Evolutionary conservation across 2,329 filamentous ascomycete genomes (phyloP), one percentile per base, ranked within the genome.

Genomic region (Claviceps purpurea): DNA sequence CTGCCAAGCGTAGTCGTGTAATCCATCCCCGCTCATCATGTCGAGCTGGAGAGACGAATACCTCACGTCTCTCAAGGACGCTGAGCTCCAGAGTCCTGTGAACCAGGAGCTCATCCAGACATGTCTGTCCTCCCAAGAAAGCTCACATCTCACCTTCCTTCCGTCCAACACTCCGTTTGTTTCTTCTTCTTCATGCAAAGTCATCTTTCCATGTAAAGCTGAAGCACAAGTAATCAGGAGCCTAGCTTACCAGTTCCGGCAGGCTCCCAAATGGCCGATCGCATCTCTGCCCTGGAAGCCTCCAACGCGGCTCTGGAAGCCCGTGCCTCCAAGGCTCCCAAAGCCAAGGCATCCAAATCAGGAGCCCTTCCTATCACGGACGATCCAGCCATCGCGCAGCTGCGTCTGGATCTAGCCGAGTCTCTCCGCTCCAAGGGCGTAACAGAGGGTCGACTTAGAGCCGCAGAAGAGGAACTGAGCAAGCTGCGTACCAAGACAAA

Each of bases 21-120:
- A 38, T 26, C 20, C 43, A 38, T 26, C 20, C 43, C 42, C 45
- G 42, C 37, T 24, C 59, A 63, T 37, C 54, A 78, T 78, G 75
- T 75, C 80, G 57, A 79, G 78, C 72, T 94, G 90, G 87, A 79
- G 84, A 62, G 82, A 87, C 58, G 86, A 94, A 62, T 96, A 95
- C 67, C 74, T 87, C 56, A 74, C 79, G 56, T 84, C 85, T 57
- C 75, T 97, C 58, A 77, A 81, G 59, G 82, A 85, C 61, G 87
- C 88, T 61, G 77, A 81, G 62, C 77, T 81, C 56, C 85, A 89
- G 54, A 75, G 71, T 58, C 73, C 75, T 5, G 71, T 81, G 55
- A 79, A 80, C 58, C 71, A 73, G 61, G 77, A 82, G 50, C 77
- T 94, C 55, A 85, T 95, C 61, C 77, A 89, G 64, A 84, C 87